Evolutionary conservation across 1,284 basidiomycete genomes (phyloP).

Genomic region (Leccinum colubrinum): DNA sequence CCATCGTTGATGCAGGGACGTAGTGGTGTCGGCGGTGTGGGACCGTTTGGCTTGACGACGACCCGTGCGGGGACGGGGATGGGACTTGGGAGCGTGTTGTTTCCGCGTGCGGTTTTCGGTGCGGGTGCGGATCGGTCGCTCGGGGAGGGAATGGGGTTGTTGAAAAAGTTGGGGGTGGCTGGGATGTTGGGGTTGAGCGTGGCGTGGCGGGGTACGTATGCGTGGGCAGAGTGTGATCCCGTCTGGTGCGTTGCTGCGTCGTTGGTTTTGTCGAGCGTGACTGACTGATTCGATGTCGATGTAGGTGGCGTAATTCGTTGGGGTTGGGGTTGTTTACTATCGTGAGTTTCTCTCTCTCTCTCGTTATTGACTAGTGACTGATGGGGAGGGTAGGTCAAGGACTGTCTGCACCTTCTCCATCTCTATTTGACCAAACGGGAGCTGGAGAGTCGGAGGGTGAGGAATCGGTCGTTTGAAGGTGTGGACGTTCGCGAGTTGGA

Average conservation of each 20-base stretch:
- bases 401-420: slow-evolving; percentile 53
- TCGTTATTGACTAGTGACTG: background rate
- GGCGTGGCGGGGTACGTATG: slow-evolving; percentile 53
- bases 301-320: slow-evolving; percentile 71
- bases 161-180: slow-evolving; percentile 30
- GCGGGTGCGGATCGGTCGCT: slow-evolving; percentile 2
- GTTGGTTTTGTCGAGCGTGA: background rate
- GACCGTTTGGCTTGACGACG: slow-evolving; percentile 17
- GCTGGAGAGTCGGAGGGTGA: slow-evolving; percentile 60
- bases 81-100: slow-evolving; percentile 1
- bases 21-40: slow-evolving; percentile 5
- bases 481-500: slow-evolving; percentile 65
- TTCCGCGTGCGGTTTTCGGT: slow-evolving; percentile 16
- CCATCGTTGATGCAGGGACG: slow-evolving; percentile 29
- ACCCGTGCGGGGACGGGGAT: slow-evolving; percentile 4
- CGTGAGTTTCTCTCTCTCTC: background rate
- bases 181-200: slow-evolving; percentile 43
- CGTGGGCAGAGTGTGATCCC: slow-evolving; percentile 66
- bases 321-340: slow-evolving; percentile 68
- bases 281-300: background rate
- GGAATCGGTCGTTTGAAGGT: slow-evolving; percentile 66
- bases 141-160: slow-evolving; percentile 18
- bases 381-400: background rate
- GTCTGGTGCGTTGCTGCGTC: slow-evolving; percentile 53
- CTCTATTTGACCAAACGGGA: slow-evolving; percentile 69